Conservation (phyloP, 2,329 filamentous ascomycete genomes). For the Fusarium verticillioides region DNA sequence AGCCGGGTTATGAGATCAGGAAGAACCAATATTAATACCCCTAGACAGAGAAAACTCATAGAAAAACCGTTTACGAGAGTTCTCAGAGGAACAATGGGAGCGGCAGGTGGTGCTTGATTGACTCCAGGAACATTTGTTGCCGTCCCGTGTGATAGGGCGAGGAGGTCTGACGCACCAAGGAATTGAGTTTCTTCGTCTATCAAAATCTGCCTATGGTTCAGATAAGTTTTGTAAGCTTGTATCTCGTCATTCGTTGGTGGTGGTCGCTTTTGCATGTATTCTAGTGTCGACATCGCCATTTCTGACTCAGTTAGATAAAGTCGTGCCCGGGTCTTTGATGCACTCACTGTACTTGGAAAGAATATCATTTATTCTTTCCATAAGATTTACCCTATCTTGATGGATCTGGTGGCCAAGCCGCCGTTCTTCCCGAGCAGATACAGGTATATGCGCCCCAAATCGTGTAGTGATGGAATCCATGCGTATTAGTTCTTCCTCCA, state of each 20-base stretch:
- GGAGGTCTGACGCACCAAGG: constrained; percentile 54
- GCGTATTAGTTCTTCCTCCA: constrained; percentile 80
- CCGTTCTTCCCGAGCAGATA: constrained; percentile 28
- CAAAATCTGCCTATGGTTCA: constrained; percentile 62
- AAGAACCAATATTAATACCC: constrained; percentile 22
- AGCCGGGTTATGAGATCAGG: constrained; percentile 29
- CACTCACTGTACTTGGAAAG: constrained; percentile 28
- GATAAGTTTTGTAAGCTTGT: constrained; percentile 62
- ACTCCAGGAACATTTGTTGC: constrained; percentile 3
- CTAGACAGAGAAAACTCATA: constrained; percentile 27
- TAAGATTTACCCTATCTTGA: background rate
- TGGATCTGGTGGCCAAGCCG: background rate
- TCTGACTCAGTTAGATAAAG: constrained; percentile 52
- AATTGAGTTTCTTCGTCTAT: constrained; percentile 70
- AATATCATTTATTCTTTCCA: constrained; percentile 2
- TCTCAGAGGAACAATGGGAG: constrained; percentile 14
- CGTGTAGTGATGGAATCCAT: constrained; percentile 71
- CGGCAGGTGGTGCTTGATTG: background rate
- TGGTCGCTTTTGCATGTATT: constrained; percentile 61
- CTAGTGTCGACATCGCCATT: constrained; percentile 68
- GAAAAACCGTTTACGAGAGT: constrained; percentile 27
- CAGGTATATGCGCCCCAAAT: constrained; percentile 43
- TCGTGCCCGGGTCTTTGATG: too few species aligned
- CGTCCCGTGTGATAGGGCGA: constrained; percentile 8
- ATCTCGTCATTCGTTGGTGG: constrained; percentile 61